A percentile compares a stretch with the other conserved stretches of the same genome.
Conservation (phyloP, 371 early-diverging fungal genomes). For the Haplosporangium sp. region DNA sequence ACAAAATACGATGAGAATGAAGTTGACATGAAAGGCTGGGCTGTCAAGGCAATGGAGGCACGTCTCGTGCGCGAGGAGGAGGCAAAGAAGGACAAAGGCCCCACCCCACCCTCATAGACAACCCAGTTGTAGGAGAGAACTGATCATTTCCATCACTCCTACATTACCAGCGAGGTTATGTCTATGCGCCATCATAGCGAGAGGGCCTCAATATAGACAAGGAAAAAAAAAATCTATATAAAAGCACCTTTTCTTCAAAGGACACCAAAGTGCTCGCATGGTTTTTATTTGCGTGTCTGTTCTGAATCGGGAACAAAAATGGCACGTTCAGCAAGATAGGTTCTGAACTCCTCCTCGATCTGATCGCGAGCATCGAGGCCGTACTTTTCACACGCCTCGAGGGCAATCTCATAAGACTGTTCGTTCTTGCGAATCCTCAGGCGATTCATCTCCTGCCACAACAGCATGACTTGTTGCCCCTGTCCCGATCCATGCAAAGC, state of each 20-base stretch:
- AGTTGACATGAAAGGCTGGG: slow-evolving; percentile 91
- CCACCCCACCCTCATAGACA: slow-evolving; percentile 22
- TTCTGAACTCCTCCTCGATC: slow-evolving; percentile 34
- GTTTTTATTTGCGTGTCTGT: background rate
- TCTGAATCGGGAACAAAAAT: background rate
- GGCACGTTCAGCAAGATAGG: slow-evolving; percentile 1
- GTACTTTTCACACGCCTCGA: slow-evolving; percentile 42
- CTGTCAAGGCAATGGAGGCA: slow-evolving; percentile 55
- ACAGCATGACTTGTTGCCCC: slow-evolving; percentile 25
- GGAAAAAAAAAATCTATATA: too few species aligned
- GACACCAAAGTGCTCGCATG: background rate
- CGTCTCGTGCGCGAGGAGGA: slow-evolving; percentile 44
- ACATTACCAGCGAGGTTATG: too few species aligned
- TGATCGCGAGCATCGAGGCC: slow-evolving; percentile 5
- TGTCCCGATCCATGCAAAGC: slow-evolving; percentile 41
- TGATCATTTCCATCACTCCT: too few species aligned
- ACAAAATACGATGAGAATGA: slow-evolving; percentile 61
- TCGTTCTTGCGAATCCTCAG: slow-evolving; percentile 19
- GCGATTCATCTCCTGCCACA: slow-evolving; percentile 33
- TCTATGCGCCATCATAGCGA: too few species aligned
- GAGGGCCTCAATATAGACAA: too few species aligned
- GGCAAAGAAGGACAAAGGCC: slow-evolving; percentile 14
- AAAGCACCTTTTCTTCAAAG: too few species aligned
- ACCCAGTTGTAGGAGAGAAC: background rate
- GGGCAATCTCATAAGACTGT: slow-evolving; percentile 31